Evolutionary conservation across 345 rosid genomes (phyloP).

Genomic region (Kernera saxatilis): DNA sequence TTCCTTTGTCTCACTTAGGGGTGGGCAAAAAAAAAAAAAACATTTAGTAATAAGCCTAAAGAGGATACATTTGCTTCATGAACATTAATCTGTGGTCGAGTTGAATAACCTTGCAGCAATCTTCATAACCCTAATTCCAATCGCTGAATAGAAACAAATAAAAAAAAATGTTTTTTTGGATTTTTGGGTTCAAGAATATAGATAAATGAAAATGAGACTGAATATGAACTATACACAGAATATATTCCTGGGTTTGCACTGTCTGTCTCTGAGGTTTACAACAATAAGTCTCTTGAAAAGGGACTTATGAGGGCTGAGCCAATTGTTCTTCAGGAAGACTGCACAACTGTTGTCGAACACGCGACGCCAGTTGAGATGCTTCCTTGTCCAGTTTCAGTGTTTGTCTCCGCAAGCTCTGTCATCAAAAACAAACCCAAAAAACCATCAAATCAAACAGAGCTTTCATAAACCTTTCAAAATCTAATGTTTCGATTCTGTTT

Average conservation of each 20-base stretch:
- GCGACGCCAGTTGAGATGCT: constrained; percentile 46
- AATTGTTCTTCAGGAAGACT: constrained; percentile 39
- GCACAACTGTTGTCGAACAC: constrained; percentile 52
- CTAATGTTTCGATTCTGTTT: background rate
- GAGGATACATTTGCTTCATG: too few species aligned
- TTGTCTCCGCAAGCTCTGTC: constrained; percentile 62
- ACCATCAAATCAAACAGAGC: background rate
- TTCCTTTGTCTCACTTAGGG: too few species aligned
- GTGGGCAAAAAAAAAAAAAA: too few species aligned
- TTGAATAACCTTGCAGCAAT: too few species aligned
- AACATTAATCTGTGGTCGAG: too few species aligned
- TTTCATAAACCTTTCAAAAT: background rate
- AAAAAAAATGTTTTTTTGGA: too few species aligned
- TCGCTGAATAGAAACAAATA: too few species aligned
- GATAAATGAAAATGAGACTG: background rate
- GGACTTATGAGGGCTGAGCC: constrained; percentile 30
- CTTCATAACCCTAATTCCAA: too few species aligned
- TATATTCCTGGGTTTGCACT: background rate
- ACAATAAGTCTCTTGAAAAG: constrained; percentile 7
- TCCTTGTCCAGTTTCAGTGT: constrained; percentile 50
- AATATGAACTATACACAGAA: constrained; percentile 28
- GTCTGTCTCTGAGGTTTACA: constrained; percentile 18
- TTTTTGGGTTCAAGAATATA: too few species aligned
- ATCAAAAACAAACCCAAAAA: background rate
- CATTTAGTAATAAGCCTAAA: too few species aligned